Evolutionary conservation across 352 stramenopile species (phyloP), one percentile per base, ranked within the genome.

Genomic region (Globisporangium perplexum): DNA sequence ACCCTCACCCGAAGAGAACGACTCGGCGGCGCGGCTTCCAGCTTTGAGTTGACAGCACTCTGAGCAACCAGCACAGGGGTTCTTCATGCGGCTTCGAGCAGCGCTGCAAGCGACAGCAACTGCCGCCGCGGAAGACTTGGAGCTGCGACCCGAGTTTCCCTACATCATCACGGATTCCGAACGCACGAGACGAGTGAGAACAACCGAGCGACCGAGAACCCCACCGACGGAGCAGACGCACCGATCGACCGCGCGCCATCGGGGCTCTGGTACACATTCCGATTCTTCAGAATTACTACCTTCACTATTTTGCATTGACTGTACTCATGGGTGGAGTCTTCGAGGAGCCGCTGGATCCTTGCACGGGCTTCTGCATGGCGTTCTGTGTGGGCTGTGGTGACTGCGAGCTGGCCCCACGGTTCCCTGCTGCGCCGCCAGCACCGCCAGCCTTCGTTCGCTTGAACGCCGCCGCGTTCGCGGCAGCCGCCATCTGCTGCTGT

Each of bases 291-390:
- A 53, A 53, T 53, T 63, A 63, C 59, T 26, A 28, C 23, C 62
- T 52, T 51, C 38, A 61, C 50, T 93, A 93, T 72, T 93, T 93
- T 73, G 82, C 82, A 74, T 93, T 93, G 53, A 93, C 82, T 68
- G 82, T 82, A 77, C 82, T 88, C 79, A 93, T 88, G 50, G 82
- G 80, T 63, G 82, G 82, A 62, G 82, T 90, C 74, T 93, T 93
- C 49, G 77, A 88, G 45, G 82, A 83, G 57, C 77, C 78, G 68
- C 75, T 74, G 48, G 69, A 61, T 63, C 78, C 77, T 69, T 74
- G 66, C 43, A 78, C 75, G 51, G 80, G 69, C 60, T 92, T 92
- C 59, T 84, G 78, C 72, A 91, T 85, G 28, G 65, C 57, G 47
- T 68, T 77, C 48, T 72, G 60, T 54, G 68, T 75, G 1, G 77